These are phyloP conservation scores for Microascus cirrosus DNA, from an alignment of 2,329 filamentous ascomycete species.

Conservation along the genomic window DNA sequence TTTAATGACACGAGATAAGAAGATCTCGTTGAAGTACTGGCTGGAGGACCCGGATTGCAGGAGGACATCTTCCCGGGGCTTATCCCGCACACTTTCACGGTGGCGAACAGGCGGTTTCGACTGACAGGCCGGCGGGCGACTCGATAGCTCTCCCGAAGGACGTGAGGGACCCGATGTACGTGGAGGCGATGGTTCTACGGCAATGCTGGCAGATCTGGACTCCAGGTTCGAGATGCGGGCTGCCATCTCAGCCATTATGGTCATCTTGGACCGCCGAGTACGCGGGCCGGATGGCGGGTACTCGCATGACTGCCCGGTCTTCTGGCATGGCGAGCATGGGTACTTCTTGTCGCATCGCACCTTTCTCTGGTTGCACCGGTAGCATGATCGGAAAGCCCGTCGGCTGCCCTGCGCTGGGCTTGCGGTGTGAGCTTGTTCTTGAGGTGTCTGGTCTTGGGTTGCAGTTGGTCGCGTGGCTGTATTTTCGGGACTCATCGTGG, in stretches of 20 bases:
- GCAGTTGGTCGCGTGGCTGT: too few relatives aligned
- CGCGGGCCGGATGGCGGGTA: constrained; percentile 8
- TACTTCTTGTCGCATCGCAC: not conserved
- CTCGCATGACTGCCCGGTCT: not conserved
- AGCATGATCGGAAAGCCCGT: constrained; percentile 3
- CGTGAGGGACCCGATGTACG: too few relatives aligned
- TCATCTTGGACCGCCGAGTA: constrained; percentile 7
- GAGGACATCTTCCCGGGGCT: not conserved
- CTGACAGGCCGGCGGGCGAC: not conserved
- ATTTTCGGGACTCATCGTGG: too few relatives aligned
- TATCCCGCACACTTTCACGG: too few relatives aligned
- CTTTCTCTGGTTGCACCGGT: not conserved
- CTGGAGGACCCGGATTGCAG: not conserved
- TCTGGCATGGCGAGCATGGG: not conserved
- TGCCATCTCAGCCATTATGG: not conserved
- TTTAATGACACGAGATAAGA: constrained; percentile 21
- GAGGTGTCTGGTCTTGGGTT: too few relatives aligned
- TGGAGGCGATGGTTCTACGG: not conserved
- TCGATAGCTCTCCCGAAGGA: not conserved
- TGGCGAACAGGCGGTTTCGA: not conserved
- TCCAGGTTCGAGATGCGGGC: not conserved
- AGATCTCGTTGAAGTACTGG: constrained; percentile 20
- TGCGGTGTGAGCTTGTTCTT: not conserved
- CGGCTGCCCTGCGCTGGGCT: not conserved
- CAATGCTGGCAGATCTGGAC: too few relatives aligned